Base-by-base conservation (phyloP, 148 eudicot genomes). In the Euryodendron excelsum region DNA sequence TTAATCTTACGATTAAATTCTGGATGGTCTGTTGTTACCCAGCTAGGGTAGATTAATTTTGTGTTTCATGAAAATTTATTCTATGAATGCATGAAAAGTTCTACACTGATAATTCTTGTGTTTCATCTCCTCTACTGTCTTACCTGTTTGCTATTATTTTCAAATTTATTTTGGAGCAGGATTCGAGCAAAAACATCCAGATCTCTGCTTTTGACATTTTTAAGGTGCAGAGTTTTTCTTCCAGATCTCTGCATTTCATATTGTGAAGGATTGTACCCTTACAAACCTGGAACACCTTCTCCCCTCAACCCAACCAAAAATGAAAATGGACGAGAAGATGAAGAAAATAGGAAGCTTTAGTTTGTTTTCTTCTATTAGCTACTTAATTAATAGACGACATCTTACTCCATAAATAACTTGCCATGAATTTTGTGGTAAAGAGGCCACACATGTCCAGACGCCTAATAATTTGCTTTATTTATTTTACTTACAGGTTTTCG, bases 111-210 rank as follows among this genome's bases (percentile, higher is more conserved):
- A 45, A 50, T 47, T n/a, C 31, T 18, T 65, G 2, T 39, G 17
- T 23, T 12, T 13, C 4, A 76, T 21, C 25, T 63, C 75, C 60
- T 58, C 21, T 33, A 75, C 65, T 50, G 10, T 48, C n/a, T 59
- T 21, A 34, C 28, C 17, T 64, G 12, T 48, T 27, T 80, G 58
- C 48, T 72, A 27, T 37, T 25, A 56, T 36, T 77, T 37, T 23
- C 1, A 45, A 69, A 45, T 60, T 45, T 78, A 37, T n/a, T 65
- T 52, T 63, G 48, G 60, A 48, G 61, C 97, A 96, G 99, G 99
- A 96, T 83, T 90, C 99, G 7, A 96, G 99, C 86, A 96, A 93
- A 90, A 96, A 89, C 80, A 96, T 96, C 83, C 96, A 90, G 85
- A 91, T 93, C 64, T 96, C 98, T 58, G 96, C 99, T 73, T 96